phyloP scores from a whole-genome alignment of 345 rosid genomes.

The Bruguiera parviflora region DNA sequence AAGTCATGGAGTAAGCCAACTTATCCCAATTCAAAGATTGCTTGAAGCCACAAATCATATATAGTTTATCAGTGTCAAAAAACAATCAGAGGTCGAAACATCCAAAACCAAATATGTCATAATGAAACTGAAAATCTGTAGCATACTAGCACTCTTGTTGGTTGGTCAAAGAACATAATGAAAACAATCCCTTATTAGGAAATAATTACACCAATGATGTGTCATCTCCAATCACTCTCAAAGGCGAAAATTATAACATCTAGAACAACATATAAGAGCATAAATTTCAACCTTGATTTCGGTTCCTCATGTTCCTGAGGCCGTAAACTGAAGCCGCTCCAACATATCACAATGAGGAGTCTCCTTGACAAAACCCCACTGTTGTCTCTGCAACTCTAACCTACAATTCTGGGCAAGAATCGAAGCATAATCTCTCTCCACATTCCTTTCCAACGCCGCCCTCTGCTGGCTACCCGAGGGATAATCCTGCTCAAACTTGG shows the following conservation, averaged over 20 bases:
- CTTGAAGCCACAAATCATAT: background rate
- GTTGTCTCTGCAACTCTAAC: conserved; percentile 74
- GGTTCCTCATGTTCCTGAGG: conserved; percentile 35
- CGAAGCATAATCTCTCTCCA: conserved; percentile 74
- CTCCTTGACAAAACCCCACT: conserved; percentile 88
- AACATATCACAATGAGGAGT: conserved; percentile 80
- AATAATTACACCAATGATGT: background rate
- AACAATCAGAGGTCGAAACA: background rate
- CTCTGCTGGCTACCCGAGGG: conserved; percentile 48
- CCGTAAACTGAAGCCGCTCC: conserved; percentile 43
- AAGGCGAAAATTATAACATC: background rate
- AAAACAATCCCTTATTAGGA: conserved; percentile 6
- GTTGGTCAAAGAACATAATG: background rate
- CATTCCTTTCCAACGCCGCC: conserved; percentile 44
- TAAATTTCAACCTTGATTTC: conserved; percentile 33
- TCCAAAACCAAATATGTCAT: background rate
- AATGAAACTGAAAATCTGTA: background rate
- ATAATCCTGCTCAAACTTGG: conserved; percentile 77
- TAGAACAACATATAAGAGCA: background rate
- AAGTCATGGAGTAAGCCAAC: background rate
- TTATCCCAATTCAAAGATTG: background rate
- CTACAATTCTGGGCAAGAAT: conserved; percentile 76
- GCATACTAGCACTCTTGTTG: background rate
- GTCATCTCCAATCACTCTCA: background rate
- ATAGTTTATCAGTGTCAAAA: background rate